A percentile compares a stretch with the other conserved stretches of the same genome.
phyloP scores from a whole-genome alignment of 768 basidiomycete species.

The Podaxis sp. region DNA sequence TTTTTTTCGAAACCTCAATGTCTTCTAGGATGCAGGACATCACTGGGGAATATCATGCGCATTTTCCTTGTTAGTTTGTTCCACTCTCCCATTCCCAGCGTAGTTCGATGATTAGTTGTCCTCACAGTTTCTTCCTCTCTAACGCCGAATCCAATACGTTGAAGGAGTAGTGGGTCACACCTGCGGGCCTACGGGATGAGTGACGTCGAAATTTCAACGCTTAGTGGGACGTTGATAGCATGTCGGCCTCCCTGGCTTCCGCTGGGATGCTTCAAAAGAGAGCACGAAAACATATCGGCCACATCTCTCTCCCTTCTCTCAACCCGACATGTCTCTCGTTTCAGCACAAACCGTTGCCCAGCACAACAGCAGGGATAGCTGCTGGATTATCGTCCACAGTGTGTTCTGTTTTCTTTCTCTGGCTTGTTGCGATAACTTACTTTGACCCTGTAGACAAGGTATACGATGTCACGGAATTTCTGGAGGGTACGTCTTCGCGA shows the following conservation, averaged over 20 bases:
- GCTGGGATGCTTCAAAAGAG: constrained; percentile 8
- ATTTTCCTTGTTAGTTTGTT: neutral
- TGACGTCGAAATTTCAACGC: neutral
- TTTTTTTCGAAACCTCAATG: neutral
- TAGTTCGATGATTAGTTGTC: neutral
- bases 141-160: constrained; percentile 1
- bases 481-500: constrained; percentile 46
- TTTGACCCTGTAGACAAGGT: constrained; percentile 47
- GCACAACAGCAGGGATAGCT: constrained; percentile 28
- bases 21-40: neutral
- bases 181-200: constrained; percentile 4
- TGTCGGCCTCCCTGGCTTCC: constrained; percentile 9
- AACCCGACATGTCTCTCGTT: constrained; percentile 1
- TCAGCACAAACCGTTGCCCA: constrained; percentile 19
- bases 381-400: constrained; percentile 79
- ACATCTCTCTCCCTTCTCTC: neutral
- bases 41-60: neutral
- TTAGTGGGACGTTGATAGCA: neutral
- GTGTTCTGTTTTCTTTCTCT: constrained; percentile 9
- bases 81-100: neutral
- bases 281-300: neutral
- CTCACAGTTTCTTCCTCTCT: neutral
- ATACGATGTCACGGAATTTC: constrained; percentile 77
- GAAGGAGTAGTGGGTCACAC: neutral
- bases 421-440: neutral